Evolutionary conservation across 441 rosid genomes (phyloP), one percentile per base, ranked within the genome.

Genomic region (Biscutella auriculata): DNA sequence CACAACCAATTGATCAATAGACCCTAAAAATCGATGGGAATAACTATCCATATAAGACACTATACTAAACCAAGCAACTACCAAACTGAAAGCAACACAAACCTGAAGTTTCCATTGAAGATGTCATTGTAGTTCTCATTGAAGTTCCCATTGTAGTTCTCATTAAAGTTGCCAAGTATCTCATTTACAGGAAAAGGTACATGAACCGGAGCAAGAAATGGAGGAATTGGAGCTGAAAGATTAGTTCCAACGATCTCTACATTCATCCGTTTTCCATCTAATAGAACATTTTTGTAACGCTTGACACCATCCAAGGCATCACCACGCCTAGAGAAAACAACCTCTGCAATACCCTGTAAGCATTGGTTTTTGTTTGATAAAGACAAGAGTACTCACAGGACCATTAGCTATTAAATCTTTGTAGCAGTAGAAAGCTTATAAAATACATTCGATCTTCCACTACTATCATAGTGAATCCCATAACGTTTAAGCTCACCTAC

Each of bases 281-380:
- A 65, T 13, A 75, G 82, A 62, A 82, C 84, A 58, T 74, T 73
- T 35, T 82, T 70, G 63, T 77, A 82, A 61, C 79, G 79, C 73
- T 77, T 79, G 15, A 79, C 75, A 67, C 84, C 84, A 1, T 80
- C 82, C 44, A 77, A 23, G 19, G 78, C 87, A 67, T 82, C 81
- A 9, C 60, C 62, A 26, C 72, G 70, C 19, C 74, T 50, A 2
- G 83, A 67, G 8, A 62, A 79, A 41, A 77, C 82, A 15, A 82
- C 82, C 30, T 82, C 87, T 15, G 84, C 87, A 25, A 84, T 79
- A 51, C 84, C 87, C 84, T 79, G 71, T 47, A 53, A 69, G 6
- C 46, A 35, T 26, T 1, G 27, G 6, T 9, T 48, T 21, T 17
- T 3, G 1, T n/a, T 33, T 52, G 25, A 36, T 65, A 41, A 46